These are phyloP conservation scores for Cryphonectria carpinicola DNA, from an alignment of 2,329 filamentous ascomycete species.

Conservation along the genomic window DNA sequence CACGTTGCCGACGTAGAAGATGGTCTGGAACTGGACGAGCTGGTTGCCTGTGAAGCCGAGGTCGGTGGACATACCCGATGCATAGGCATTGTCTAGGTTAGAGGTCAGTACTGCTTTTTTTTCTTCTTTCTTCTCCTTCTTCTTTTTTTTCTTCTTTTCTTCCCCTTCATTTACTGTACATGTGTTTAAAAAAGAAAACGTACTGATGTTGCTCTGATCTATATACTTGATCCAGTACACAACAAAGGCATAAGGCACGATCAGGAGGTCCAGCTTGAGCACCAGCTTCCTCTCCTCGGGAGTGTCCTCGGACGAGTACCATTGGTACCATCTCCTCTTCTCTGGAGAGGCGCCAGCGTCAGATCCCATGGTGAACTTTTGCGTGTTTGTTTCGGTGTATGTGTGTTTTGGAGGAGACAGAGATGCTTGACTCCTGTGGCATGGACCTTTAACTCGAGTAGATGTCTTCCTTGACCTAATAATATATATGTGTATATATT, in stretches of 20 bases:
- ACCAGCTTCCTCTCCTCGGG: conserved; percentile 31
- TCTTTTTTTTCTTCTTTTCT: too few species aligned
- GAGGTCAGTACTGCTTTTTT: not conserved
- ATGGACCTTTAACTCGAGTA: not conserved
- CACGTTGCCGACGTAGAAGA: conserved; percentile 34
- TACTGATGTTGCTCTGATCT: conserved; percentile 32
- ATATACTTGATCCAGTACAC: conserved; percentile 34
- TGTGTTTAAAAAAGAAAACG: conserved; percentile 1
- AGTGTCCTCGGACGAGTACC: conserved; percentile 31
- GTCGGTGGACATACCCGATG: conserved; percentile 26
- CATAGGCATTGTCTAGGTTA: conserved; percentile 28
- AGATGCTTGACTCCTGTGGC: not conserved
- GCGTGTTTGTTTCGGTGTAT: not conserved
- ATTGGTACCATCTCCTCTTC: conserved; percentile 30
- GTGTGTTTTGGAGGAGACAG: too few species aligned
- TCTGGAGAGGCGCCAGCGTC: not conserved
- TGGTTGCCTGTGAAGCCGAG: conserved; percentile 27
- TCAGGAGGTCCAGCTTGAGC: conserved; percentile 30
- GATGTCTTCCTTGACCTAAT: not conserved
- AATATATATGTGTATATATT: not conserved
- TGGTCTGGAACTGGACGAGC: conserved; percentile 33
- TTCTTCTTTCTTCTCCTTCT: too few species aligned
- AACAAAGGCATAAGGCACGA: conserved; percentile 32
- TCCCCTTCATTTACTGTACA: too few species aligned
- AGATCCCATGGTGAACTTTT: not conserved